phyloP scores from a whole-genome alignment of 306 rosid genomes.

The Quillaja saponaria region DNA sequence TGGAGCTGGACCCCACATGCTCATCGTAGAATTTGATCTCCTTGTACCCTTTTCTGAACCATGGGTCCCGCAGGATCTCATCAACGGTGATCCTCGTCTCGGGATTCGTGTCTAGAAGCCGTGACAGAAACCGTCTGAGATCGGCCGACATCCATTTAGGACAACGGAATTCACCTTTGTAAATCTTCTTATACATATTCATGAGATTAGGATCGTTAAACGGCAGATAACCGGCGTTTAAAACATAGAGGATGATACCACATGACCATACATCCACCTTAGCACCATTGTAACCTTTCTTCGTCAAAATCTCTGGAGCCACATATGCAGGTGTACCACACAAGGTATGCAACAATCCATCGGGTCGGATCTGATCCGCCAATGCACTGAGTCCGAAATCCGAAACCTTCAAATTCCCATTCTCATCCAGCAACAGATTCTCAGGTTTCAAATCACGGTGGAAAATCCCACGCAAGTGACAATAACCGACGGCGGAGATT shows the following conservation, averaged over 20 bases:
- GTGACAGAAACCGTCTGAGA: conserved; percentile 30
- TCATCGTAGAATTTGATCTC: conserved; percentile 33
- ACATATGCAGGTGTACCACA: conserved; percentile 58
- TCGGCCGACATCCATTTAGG: conserved; percentile 51
- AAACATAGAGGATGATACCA: conserved; percentile 46
- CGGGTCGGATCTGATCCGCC: conserved; percentile 42
- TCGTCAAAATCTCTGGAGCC: conserved; percentile 47
- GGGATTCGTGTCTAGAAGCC: conserved; percentile 41
- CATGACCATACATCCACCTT: conserved; percentile 53
- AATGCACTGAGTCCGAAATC: conserved; percentile 55
- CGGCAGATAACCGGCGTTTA: conserved; percentile 41
- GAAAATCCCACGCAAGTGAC: conserved; percentile 47
- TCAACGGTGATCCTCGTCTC: conserved; percentile 44
- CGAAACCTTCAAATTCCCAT: conserved; percentile 42
- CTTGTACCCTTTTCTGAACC: conserved; percentile 42
- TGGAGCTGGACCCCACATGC: background rate
- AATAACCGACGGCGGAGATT: conserved; percentile 44
- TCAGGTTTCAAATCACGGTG: conserved; percentile 54
- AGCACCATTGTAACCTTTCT: conserved; percentile 47
- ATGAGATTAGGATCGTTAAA: conserved; percentile 49
- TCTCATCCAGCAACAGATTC: conserved; percentile 44
- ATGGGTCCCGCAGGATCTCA: conserved; percentile 41
- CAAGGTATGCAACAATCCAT: conserved; percentile 48
- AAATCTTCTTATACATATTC: conserved; percentile 44
- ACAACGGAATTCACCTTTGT: conserved; percentile 46